phyloP scores from a whole-genome alignment of 2,329 filamentous ascomycete species.

The Fusarium sp. region DNA sequence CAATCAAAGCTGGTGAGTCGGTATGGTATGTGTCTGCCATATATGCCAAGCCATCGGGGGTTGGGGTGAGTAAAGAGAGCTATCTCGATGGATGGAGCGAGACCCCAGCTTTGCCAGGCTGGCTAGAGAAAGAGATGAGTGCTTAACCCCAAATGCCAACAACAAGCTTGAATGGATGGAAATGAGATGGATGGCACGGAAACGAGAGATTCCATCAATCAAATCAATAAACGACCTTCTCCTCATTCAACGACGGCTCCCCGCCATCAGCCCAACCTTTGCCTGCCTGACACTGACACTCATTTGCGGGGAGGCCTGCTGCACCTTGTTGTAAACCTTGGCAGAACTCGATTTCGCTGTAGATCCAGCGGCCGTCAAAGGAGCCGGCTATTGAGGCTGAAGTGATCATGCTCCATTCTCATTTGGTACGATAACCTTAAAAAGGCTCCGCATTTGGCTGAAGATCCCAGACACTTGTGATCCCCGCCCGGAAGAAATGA shows the following conservation, averaged over 20 bases:
- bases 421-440: conserved; percentile 31
- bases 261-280: conserved; percentile 16
- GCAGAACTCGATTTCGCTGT: conserved; percentile 28
- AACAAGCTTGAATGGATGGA: conserved; percentile 26
- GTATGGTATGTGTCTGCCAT: conserved; percentile 77
- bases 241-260: conserved; percentile 28
- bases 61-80: conserved; percentile 60
- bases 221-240: conserved; percentile 27
- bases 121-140: conserved; percentile 66
- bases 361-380: conserved; percentile 17
- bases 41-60: conserved; percentile 73
- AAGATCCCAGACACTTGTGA: conserved; percentile 12
- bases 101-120: conserved; percentile 67
- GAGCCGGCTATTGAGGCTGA: conserved; percentile 33
- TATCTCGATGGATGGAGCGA: conserved; percentile 72
- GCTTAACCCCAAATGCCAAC: conserved; percentile 32
- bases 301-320: conserved; percentile 30
- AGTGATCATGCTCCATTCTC: conserved; percentile 28
- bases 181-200: conserved; percentile 12
- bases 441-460: conserved; percentile 20
- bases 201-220: conserved; percentile 44
- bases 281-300: conserved; percentile 5
- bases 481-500: conserved; percentile 27
- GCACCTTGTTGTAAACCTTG: conserved; percentile 20
- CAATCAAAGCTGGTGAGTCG: conserved; percentile 66